Evolutionary conservation across 768 basidiomycete genomes (phyloP).

Genomic region (Inosperma sp.): DNA sequence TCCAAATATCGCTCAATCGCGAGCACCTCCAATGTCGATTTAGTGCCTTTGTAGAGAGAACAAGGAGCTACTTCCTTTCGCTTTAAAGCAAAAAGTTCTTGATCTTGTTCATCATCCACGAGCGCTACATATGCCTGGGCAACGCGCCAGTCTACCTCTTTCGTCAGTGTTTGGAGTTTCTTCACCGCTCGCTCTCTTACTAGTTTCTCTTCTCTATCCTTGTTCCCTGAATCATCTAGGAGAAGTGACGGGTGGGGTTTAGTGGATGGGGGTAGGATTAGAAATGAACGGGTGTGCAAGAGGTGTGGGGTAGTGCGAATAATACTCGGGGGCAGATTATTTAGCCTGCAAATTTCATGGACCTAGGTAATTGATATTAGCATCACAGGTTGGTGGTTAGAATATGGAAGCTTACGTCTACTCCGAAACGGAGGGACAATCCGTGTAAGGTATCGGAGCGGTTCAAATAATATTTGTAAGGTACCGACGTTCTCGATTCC

Average conservation of each 20-base stretch:
- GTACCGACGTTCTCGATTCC: constrained; percentile 14
- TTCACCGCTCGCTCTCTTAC: constrained; percentile 54
- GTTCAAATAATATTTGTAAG: constrained; percentile 49
- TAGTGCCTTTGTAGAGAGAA: constrained; percentile 4
- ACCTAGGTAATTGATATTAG: constrained; percentile 32
- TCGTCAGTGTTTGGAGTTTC: constrained; percentile 58
- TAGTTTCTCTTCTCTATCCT: constrained; percentile 39
- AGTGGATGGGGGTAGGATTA: constrained; percentile 49
- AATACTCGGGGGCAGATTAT: constrained; percentile 60
- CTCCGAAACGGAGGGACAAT: constrained; percentile 55
- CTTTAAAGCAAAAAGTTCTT: constrained; percentile 27
- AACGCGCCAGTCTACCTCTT: constrained; percentile 64
- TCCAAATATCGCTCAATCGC: constrained; percentile 61
- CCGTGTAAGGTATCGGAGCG: constrained; percentile 59
- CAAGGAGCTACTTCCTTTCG: constrained; percentile 26
- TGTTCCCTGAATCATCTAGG: constrained; percentile 14
- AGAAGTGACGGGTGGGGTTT: constrained; percentile 20
- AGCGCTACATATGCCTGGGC: constrained; percentile 68
- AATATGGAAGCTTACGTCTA: constrained; percentile 47
- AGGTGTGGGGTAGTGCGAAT: constrained; percentile 69
- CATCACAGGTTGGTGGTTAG: neutral
- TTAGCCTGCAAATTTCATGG: constrained; percentile 57
- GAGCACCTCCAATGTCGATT: constrained; percentile 36
- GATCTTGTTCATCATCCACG: constrained; percentile 42
- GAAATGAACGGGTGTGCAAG: constrained; percentile 59